These are phyloP conservation scores for Cynanchum wilfordii DNA, from an alignment of 257 asterid genomes.

Conservation along the genomic window DNA sequence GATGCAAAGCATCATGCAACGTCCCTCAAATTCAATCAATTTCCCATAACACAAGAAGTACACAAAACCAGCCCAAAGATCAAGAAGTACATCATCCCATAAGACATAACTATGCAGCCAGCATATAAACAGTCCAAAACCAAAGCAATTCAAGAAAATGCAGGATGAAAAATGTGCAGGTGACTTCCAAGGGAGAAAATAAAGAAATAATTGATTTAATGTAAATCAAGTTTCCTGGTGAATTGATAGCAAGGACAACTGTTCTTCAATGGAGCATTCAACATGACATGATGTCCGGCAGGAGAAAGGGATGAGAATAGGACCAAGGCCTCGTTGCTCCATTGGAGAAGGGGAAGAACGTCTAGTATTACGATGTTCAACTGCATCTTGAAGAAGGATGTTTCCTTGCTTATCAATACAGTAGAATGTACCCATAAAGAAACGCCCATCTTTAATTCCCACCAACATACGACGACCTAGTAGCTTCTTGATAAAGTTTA, in stretches of 20 bases:
- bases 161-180: neutral
- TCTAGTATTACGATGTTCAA: conserved; percentile 83
- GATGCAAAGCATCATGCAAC: no score
- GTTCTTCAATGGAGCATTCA: conserved; percentile 72
- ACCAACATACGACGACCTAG: conserved; percentile 54
- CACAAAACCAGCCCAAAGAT: no score
- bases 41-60: no score
- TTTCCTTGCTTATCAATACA: conserved; percentile 92
- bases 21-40: no score
- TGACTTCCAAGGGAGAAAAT: neutral
- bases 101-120: neutral
- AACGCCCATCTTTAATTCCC: conserved; percentile 79
- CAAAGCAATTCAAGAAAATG: neutral
- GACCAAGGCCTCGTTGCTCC: conserved; percentile 86
- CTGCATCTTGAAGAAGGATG: conserved; percentile 86
- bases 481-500: conserved; percentile 52
- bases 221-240: conserved; percentile 21
- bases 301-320: conserved; percentile 73
- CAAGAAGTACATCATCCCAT: neutral
- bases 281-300: conserved; percentile 70
- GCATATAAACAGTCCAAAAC: neutral
- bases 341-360: conserved; percentile 65
- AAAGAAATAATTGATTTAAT: neutral
- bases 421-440: conserved; percentile 72
- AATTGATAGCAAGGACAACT: conserved; percentile 53